phyloP scores from a whole-genome alignment of 192 early-diverging fungal species.

The Coemansia sp. region DNA sequence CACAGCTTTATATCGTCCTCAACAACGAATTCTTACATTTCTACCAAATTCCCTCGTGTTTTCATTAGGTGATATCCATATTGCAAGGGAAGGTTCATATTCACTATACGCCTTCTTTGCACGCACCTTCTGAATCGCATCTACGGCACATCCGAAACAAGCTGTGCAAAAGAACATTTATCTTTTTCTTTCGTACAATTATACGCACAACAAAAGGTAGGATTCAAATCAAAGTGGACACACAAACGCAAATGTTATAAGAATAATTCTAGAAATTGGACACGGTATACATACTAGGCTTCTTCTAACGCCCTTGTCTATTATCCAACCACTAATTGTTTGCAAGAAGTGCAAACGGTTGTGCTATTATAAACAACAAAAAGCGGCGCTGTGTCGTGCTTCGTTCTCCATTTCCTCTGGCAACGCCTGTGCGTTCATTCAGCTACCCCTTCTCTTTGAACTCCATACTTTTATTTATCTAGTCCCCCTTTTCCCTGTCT shows the following conservation, averaged over 20 bases:
- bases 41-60: no score
- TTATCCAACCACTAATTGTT: slow-evolving; percentile 3
- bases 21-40: no score
- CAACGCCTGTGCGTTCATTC: slow-evolving; percentile 8
- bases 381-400: not conserved
- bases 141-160: not conserved
- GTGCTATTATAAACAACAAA: not conserved
- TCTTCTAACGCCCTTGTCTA: not conserved
- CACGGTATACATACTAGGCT: not conserved
- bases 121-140: not conserved
- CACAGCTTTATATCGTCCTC: no score
- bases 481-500: not conserved
- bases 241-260: not conserved
- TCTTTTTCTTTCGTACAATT: not conserved
- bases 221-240: not conserved
- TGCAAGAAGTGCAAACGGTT: not conserved
- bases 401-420: not conserved
- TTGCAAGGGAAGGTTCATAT: no score
- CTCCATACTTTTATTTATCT: slow-evolving; percentile 4
- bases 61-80: no score
- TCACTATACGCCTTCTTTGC: no score
- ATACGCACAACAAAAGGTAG: not conserved
- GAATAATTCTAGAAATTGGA: not conserved
- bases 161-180: not conserved
- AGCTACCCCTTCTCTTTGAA: slow-evolving; percentile 1